Base-by-base conservation (phyloP, 202 grass and related monocot genomes). In the Setaria italica region DNA sequence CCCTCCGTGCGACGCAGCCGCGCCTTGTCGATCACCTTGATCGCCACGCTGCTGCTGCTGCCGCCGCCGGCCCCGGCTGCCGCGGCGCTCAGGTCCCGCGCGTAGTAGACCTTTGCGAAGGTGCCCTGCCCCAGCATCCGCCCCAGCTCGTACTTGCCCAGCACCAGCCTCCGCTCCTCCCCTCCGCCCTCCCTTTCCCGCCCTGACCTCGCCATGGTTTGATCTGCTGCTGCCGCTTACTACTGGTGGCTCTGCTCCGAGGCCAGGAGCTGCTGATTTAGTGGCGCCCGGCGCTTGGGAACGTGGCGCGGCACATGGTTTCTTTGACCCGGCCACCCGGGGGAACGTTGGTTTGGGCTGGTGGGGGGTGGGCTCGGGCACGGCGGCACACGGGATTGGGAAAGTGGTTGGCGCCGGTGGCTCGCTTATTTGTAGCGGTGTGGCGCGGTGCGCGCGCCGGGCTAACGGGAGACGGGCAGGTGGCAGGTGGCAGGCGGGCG, bases 21-120 rank as follows among this genome's bases (percentile, higher is more conserved):
- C 11, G 94, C 92, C 90, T 99, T 99, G 80, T 90, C 78, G 90
- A 99, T 99, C 67, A 96, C 89, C 90, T 99, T 99, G 53, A 99
- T 94, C 9, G 97, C 97, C 46, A 99, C 97, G 88, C 91, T 89
- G 64, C 25, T 77, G 46, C 60, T 17, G 46, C 11, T 13, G 48
- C 7, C 88, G 54, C 1, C 1, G 42, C 16, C 35, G 0, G 66
- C 5, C 1, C 2, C n/a, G 43, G 20, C 78, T 0, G 88, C 11
- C 9, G 78, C 74, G 1, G 89, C 50, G 51, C 72, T 59, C 4
- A 95, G 46, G 82, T 99, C 93, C 0, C 96, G 88, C 72, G 80
- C 96, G 72, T 94, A 84, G 79, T 99, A 90, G 7, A 99, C 96
- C 90, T 95, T 99, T 19, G 90, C 96, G 78, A 99, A 99, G 34